A percentile compares a stretch with the other conserved stretches of the same genome.
Evolutionary conservation across 441 rosid genomes (phyloP).

Genomic region (Adansonia grandidieri): DNA sequence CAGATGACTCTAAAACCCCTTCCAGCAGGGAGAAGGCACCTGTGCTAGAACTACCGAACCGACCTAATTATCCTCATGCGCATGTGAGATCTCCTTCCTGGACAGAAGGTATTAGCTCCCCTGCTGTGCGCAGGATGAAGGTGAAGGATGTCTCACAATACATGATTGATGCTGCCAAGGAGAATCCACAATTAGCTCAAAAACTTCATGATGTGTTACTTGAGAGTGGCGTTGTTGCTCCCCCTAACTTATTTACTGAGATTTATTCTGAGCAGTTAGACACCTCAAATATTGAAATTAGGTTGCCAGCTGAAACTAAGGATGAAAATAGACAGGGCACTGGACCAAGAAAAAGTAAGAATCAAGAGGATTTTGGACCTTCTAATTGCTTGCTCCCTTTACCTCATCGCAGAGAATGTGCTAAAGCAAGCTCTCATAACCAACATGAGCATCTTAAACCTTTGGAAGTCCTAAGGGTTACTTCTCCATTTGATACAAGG

Average conservation of each 20-base stretch:
- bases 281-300: slow-evolving; percentile 44
- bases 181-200: slow-evolving; percentile 90
- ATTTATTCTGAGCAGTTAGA: slow-evolving; percentile 59
- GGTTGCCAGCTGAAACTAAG: slow-evolving; percentile 46
- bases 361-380: slow-evolving; percentile 46
- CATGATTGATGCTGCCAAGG: slow-evolving; percentile 97
- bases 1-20: slow-evolving; percentile 40
- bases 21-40: slow-evolving; percentile 41
- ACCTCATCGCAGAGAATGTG: slow-evolving; percentile 49
- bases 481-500: slow-evolving; percentile 39
- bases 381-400: slow-evolving; percentile 70
- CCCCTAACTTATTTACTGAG: slow-evolving; percentile 82
- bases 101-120: slow-evolving; percentile 97
- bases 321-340: slow-evolving; percentile 42
- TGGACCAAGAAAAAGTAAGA: slow-evolving; percentile 38
- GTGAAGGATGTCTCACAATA: slow-evolving; percentile 93
- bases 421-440: slow-evolving; percentile 39
- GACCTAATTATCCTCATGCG: slow-evolving; percentile 53
- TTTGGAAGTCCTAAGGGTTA: slow-evolving; percentile 39
- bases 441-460: slow-evolving; percentile 49
- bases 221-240: slow-evolving; percentile 95
- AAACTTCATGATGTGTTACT: slow-evolving; percentile 93
- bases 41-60: slow-evolving; percentile 48
- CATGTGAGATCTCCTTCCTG: slow-evolving; percentile 95
- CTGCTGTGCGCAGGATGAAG: slow-evolving; percentile 85